Evolutionary conservation across 805 yeast genomes (phyloP), one percentile per base, ranked within the genome.

Genomic region (Peterozyma xylosa): DNA sequence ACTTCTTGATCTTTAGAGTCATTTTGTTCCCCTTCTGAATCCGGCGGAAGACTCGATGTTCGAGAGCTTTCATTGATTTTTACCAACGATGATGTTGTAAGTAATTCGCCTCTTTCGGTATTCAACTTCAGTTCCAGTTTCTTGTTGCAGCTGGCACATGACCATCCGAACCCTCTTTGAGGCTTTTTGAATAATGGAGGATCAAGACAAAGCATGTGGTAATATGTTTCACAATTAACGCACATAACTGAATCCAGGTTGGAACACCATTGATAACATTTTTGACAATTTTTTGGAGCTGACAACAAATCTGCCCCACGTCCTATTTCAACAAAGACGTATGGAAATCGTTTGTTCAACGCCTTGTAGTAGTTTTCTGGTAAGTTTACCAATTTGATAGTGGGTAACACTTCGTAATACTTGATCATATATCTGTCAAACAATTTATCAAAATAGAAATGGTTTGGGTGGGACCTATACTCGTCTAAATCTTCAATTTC

Each of bases 161-260:
- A 74, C 96, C 96, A 90, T 9, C 88, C 86, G 57, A 87, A 85
- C 1, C 96, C 96, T 45, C 95, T 66, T 37, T 86, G 80, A 1
- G 96, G 96, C 54, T 86, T 86, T 49, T 76, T 76, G 42, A 75
- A 58, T 35, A 88, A 62, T 1, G 96, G 96, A 1, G 96, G 96
- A 48, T 83, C 86, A 39, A 89, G 73, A 55, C 98, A 90, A 33
- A 78, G 68, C 77, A 89, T 76, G 63, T 90, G 98, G 51, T 80
- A 87, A 46, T 68, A 68, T 14, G 73, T 70, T 11, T 70, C 68
- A 59, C 98, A 90, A 42, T 73, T 82, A n/a, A 85, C 84, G 63
- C 98, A 90, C 49, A 71, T 74, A 6, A 90, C 80, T 1, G 90
- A 78, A 52, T 86, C 93, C 13, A 73, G 66, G 0, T 81, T 62